Percentiles rank a stretch among this genome's conserved stretches.
Evolutionary conservation across 805 yeast genomes (phyloP).

Genomic region (Sungouiella thailandica): DNA sequence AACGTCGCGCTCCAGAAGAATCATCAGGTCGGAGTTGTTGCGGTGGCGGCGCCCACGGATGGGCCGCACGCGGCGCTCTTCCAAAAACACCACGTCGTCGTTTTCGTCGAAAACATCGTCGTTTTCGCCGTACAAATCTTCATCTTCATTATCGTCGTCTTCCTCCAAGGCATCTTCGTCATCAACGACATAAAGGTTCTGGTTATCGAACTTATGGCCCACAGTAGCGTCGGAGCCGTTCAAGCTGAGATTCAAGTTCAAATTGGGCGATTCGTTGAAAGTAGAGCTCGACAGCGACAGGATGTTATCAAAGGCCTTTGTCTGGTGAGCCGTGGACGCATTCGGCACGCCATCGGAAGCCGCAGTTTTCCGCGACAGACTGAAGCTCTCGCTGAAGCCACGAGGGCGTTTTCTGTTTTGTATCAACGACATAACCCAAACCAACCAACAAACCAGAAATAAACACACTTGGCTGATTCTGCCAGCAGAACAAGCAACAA

Average conservation of each 20-base stretch:
- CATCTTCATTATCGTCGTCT: constrained; percentile 14
- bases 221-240: constrained; percentile 2
- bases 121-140: constrained; percentile 14
- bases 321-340: constrained; percentile 1
- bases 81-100: constrained; percentile 33
- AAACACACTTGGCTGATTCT: no score
- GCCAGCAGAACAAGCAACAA: no score
- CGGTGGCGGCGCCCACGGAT: constrained; percentile 14
- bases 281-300: constrained; percentile 4
- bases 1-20: constrained; percentile 33
- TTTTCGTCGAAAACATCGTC: constrained; percentile 20
- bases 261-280: constrained; percentile 6
- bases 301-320: constrained; percentile 3
- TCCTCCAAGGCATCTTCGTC: constrained; percentile 16
- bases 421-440: constrained; percentile 28
- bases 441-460: no score
- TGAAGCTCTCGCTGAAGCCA: constrained; percentile 40
- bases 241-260: constrained; percentile 5
- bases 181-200: neutral
- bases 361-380: constrained; percentile 12
- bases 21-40: constrained; percentile 32
- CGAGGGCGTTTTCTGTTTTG: constrained; percentile 42
- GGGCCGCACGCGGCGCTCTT: constrained; percentile 24
- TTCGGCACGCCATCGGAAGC: constrained; percentile 7
- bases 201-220: neutral